Evolutionary conservation across 1,139 yeast genomes (phyloP).

Genomic region (Candida neerlandica): DNA sequence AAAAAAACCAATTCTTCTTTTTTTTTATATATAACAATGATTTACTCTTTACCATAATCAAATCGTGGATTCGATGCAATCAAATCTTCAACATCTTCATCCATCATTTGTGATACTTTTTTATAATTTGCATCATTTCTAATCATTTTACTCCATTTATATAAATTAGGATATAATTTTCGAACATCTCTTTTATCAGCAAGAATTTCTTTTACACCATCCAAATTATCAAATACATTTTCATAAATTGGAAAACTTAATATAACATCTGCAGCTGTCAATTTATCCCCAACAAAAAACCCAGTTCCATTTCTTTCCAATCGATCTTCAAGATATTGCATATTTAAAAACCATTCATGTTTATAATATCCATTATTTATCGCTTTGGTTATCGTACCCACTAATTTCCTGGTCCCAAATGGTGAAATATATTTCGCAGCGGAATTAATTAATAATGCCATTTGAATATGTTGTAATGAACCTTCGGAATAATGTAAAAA

Average conservation of each 20-base stretch:
- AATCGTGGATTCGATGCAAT: slow-evolving; percentile 17
- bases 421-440: slow-evolving; percentile 48
- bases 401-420: slow-evolving; percentile 44
- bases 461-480: slow-evolving; percentile 8
- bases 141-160: slow-evolving; percentile 44
- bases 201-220: slow-evolving; percentile 35
- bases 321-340: slow-evolving; percentile 44
- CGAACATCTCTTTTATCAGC: slow-evolving; percentile 27
- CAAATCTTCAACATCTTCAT: slow-evolving; percentile 26
- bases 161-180: slow-evolving; percentile 31
- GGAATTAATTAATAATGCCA: slow-evolving; percentile 44
- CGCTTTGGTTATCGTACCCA: slow-evolving; percentile 25
- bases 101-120: slow-evolving; percentile 33
- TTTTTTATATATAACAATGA: too few relatives aligned
- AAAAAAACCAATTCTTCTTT: too few relatives aligned
- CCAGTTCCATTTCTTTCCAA: slow-evolving; percentile 44
- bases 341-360: slow-evolving; percentile 41
- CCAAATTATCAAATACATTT: slow-evolving; percentile 37
- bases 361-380: slow-evolving; percentile 40
- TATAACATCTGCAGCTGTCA: slow-evolving; percentile 64
- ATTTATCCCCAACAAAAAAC: slow-evolving; percentile 55
- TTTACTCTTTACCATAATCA: slow-evolving; percentile 12
- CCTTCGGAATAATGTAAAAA: slow-evolving; percentile 35
- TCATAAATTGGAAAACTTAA: slow-evolving; percentile 35
- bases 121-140: slow-evolving; percentile 30